Base-by-base conservation (phyloP, 805 yeast genomes). In the Suhomyces prunicola region DNA sequence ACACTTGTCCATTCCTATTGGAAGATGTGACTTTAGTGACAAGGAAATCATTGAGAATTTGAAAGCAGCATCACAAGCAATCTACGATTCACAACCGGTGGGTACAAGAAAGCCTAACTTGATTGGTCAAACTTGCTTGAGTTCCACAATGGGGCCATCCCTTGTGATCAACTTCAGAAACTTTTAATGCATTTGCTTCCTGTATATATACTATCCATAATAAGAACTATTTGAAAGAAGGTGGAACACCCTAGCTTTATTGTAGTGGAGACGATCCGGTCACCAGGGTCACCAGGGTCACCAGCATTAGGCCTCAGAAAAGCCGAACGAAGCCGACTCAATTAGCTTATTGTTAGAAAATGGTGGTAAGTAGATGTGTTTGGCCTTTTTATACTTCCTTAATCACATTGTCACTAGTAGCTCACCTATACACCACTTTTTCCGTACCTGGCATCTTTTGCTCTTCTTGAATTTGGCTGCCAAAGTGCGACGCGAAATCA, bases 101-200 rank as follows among this genome's bases (percentile, higher is more conserved):
- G 83, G 84, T 56, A 71, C 85, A 29, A 87, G 85, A 68, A 86
- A 80, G 69, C 88, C 88, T 44, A 85, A 85, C 62, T 65, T 82
- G 52, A 61, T 90, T 52, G 94, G 96, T 27, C 84, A 83, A 60
- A 81, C 94, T 17, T 77, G 78, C 23, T 68, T 91, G 53, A 75
- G 85, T 39, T 81, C 90, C 44, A 87, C 96, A 9, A 81, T 80
- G 62, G 93, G 96, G 22, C 97, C 97, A 1, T 86, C 90, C 35
- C 78, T 90, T 48, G 86, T 87, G 33, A 84, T 91, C 46, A 71
- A 74, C 60, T 67, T 75, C 56, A 66, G 56, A 55, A 46, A 49
- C 50, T 44, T 47, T 29, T 49, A 50, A 39, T 56, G 63, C 59
- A 61, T 33, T 39, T 39, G 42, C 42, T 35, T 39, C 42, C 42